A percentile compares a stretch with the other conserved stretches of the same genome.
Evolutionary conservation across 176 grass and related monocot genomes (phyloP).

Genomic region (Oryza brachyantha): DNA sequence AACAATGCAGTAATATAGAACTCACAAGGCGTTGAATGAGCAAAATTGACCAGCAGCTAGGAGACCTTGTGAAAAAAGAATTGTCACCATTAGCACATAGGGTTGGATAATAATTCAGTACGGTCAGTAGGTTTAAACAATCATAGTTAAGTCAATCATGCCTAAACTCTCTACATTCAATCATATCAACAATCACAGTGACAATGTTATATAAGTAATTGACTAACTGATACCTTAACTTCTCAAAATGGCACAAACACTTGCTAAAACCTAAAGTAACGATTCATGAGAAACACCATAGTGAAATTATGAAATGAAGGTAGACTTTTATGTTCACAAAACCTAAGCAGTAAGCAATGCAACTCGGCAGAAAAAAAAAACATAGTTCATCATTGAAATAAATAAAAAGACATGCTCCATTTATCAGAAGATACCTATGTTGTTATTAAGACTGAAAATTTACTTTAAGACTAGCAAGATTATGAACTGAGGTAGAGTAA

Average conservation of each 20-base stretch:
- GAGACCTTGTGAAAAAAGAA: constrained; percentile 2
- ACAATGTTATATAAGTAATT: not conserved
- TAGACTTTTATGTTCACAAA: not conserved
- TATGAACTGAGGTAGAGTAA: not conserved
- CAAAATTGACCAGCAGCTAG: not conserved
- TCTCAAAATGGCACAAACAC: not conserved
- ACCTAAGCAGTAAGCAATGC: not conserved
- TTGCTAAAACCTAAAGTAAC: not conserved
- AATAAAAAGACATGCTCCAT: not conserved
- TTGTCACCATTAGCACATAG: not conserved
- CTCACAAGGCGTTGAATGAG: constrained; percentile 3
- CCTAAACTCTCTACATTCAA: not conserved
- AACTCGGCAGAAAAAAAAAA: not conserved
- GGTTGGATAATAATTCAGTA: not conserved
- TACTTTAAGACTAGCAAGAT: constrained; percentile 6
- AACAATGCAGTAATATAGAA: not conserved
- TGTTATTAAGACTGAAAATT: not conserved
- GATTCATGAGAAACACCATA: not conserved
- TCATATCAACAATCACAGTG: constrained; percentile 1
- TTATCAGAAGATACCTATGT: not conserved
- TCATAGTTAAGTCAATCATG: not conserved
- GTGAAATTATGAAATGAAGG: not conserved
- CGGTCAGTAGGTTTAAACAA: constrained; percentile 2
- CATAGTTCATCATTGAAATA: not conserved
- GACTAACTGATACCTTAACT: constrained; percentile 5